Evolutionary conservation across 192 early-diverging fungal genomes (phyloP).

Genomic region (Linnemannia schmuckeri): DNA sequence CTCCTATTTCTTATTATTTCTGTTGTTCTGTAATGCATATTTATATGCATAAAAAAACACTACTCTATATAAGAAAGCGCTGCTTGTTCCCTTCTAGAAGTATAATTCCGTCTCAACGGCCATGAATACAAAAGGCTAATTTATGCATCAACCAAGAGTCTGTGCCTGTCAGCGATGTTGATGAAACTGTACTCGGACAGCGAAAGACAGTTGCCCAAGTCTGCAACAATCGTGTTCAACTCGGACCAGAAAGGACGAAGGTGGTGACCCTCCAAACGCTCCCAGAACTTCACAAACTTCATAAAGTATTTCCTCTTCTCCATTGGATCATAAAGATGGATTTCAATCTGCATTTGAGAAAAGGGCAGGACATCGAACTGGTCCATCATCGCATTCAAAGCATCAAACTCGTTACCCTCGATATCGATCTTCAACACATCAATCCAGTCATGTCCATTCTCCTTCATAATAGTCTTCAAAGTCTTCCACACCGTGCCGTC

Average conservation of each 20-base stretch:
- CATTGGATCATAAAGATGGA: background rate
- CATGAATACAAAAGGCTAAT: too few relatives aligned
- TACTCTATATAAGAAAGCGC: too few relatives aligned
- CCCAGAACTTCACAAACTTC: background rate
- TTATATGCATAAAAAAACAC: too few relatives aligned
- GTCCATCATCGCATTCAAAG: background rate
- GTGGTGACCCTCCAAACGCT: background rate
- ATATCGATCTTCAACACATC: constrained; percentile 31
- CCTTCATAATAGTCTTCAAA: constrained; percentile 10
- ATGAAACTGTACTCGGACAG: constrained; percentile 16
- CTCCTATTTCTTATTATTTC: too few relatives aligned
- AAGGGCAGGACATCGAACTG: background rate
- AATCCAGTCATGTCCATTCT: constrained; percentile 14
- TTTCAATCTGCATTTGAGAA: constrained; percentile 16
- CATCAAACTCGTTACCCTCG: constrained; percentile 13
- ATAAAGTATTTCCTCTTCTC: background rate
- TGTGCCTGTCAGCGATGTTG: constrained; percentile 5
- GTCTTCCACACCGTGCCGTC: background rate
- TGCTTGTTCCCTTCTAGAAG: too few relatives aligned
- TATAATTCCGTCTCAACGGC: too few relatives aligned
- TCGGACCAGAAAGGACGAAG: constrained; percentile 23
- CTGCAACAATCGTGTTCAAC: constrained; percentile 8
- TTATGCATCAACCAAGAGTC: background rate
- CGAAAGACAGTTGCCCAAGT: background rate
- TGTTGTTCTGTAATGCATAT: too few relatives aligned